A percentile compares a stretch with the other conserved stretches of the same genome.
These are phyloP conservation scores for Vaccinium macrocarpon DNA, from an alignment of 148 eudicot genomes.

Conservation along the genomic window DNA sequence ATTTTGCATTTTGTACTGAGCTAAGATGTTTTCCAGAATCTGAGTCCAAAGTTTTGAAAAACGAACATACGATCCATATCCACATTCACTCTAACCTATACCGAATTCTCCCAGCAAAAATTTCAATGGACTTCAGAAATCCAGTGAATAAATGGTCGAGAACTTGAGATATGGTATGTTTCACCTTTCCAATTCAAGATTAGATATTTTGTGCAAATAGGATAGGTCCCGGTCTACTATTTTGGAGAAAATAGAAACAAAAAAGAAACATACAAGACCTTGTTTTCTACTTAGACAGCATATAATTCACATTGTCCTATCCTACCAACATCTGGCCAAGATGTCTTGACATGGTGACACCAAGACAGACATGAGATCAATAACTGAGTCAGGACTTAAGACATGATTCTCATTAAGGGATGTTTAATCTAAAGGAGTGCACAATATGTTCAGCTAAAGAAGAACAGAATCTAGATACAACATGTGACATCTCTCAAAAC, in stretches of 20 bases:
- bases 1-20: not conserved
- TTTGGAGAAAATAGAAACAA: not conserved
- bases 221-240: not conserved
- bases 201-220: not conserved
- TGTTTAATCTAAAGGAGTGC: not conserved
- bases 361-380: not conserved
- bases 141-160: not conserved
- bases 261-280: not conserved
- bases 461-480: not conserved
- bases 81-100: not conserved
- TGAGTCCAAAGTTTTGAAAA: not conserved
- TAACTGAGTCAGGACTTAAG: not conserved
- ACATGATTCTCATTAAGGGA: not conserved
- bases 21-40: not conserved
- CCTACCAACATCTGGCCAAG: no score
- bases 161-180: not conserved
- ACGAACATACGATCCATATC: not conserved
- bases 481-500: not conserved
- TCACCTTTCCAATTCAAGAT: not conserved
- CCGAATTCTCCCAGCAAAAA: not conserved
- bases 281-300: not conserved
- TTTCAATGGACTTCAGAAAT: not conserved
- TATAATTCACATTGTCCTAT: not conserved
- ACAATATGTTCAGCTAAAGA: not conserved
- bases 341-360: not conserved